Conservation (phyloP, 768 basidiomycete species). For the Suillus alpinus region DNA sequence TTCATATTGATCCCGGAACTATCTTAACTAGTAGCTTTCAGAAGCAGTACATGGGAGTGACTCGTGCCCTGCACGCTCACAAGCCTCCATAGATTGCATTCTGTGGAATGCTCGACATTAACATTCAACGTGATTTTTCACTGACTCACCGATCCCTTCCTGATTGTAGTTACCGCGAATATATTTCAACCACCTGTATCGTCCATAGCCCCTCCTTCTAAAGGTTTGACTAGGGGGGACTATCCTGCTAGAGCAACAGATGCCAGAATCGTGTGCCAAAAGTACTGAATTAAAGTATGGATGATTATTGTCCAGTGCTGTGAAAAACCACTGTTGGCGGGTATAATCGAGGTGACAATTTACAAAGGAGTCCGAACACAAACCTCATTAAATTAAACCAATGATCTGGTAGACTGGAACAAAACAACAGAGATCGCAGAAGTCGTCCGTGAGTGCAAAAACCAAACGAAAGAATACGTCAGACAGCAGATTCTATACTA, state of each 20-base stretch:
- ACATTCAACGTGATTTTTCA: background rate
- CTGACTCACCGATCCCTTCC: background rate
- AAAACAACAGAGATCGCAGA: background rate
- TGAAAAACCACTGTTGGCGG: background rate
- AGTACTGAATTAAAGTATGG: background rate
- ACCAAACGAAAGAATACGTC: background rate
- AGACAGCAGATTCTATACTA: background rate
- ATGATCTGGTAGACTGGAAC: background rate
- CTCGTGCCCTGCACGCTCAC: background rate
- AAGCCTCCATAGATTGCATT: background rate
- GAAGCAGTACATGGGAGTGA: constrained; percentile 34
- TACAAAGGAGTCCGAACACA: background rate
- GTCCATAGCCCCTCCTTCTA: background rate
- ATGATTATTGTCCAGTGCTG: background rate
- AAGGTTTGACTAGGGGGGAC: background rate
- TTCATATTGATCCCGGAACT: constrained; percentile 56
- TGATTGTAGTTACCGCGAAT: background rate
- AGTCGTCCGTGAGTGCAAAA: background rate
- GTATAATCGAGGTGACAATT: background rate
- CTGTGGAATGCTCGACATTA: background rate
- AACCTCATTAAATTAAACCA: constrained; percentile 1
- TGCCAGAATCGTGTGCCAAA: background rate
- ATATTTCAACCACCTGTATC: background rate
- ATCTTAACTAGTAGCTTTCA: constrained; percentile 35
- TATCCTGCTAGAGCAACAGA: background rate